These are phyloP conservation scores for Nannizzia gypsea DNA, from an alignment of 2,329 filamentous ascomycete genomes.

Conservation along the genomic window DNA sequence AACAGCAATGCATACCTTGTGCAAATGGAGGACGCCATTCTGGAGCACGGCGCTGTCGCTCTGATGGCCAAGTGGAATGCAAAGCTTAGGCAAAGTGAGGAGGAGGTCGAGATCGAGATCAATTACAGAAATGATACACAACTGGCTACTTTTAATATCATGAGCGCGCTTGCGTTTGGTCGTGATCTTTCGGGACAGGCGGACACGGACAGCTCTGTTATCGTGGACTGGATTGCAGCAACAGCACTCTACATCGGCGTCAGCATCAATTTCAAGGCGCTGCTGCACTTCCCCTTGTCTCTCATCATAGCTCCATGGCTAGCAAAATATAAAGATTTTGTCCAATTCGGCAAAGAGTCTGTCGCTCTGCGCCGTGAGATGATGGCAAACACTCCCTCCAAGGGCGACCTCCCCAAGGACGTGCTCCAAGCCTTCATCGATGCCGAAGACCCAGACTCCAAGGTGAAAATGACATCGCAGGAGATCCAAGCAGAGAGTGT, in stretches of 20 bases:
- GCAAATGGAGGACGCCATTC: background rate
- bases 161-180: slow-evolving; percentile 3
- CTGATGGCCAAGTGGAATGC: slow-evolving; percentile 1
- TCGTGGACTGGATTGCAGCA: slow-evolving; percentile 4
- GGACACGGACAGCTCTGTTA: background rate
- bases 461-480: slow-evolving; percentile 2
- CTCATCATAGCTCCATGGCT: background rate
- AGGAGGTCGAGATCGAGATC: slow-evolving; percentile 4
- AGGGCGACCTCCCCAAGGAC: background rate
- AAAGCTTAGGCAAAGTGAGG: background rate
- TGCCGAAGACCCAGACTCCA: slow-evolving; percentile 5
- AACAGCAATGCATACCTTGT: slow-evolving; percentile 2
- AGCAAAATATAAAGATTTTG: background rate
- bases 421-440: slow-evolving; percentile 5
- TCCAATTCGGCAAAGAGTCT: slow-evolving; percentile 4
- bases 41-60: background rate
- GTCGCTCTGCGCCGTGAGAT: background rate
- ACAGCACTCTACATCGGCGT: slow-evolving; percentile 4
- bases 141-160: slow-evolving; percentile 4
- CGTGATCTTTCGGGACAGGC: background rate
- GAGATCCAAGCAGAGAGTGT: slow-evolving; percentile 5
- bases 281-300: slow-evolving; percentile 2
- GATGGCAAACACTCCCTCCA: background rate
- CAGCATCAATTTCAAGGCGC: slow-evolving; percentile 4
- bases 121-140: slow-evolving; percentile 1